Evolutionary conservation across 345 rosid genomes (phyloP).

Genomic region (Linum trigynum): DNA sequence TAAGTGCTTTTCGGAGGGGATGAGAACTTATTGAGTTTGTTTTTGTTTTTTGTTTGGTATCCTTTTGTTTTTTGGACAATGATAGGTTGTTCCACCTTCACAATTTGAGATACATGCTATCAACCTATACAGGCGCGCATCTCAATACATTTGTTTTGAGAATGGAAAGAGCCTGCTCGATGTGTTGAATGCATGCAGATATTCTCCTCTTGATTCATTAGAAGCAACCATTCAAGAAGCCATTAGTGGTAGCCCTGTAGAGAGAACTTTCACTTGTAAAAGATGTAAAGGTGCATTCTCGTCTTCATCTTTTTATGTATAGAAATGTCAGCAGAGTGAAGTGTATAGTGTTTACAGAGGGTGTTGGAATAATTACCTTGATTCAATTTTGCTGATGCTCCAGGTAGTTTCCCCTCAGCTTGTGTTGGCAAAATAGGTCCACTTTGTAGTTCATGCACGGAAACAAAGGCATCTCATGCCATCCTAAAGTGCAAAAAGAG

Average conservation of each 20-base stretch:
- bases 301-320: background rate
- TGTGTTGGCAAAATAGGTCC: slow-evolving; percentile 66
- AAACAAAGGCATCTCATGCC: slow-evolving; percentile 35
- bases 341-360: slow-evolving; percentile 2
- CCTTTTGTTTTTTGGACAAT: slow-evolving; percentile 12
- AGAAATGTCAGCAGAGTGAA: background rate
- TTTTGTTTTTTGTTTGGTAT: slow-evolving; percentile 1
- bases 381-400: slow-evolving; percentile 14
- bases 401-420: slow-evolving; percentile 52
- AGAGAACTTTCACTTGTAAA: slow-evolving; percentile 64
- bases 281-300: slow-evolving; percentile 59
- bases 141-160: slow-evolving; percentile 90
- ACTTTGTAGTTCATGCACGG: slow-evolving; percentile 59
- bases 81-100: slow-evolving; percentile 83
- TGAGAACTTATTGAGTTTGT: slow-evolving; percentile 11
- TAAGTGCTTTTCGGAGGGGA: slow-evolving; percentile 16
- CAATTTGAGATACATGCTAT: slow-evolving; percentile 97
- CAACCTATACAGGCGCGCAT: slow-evolving; percentile 79
- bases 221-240: slow-evolving; percentile 58
- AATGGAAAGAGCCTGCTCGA: slow-evolving; percentile 98
- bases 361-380: slow-evolving; percentile 2
- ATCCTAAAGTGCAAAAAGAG: slow-evolving; percentile 24
- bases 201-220: slow-evolving; percentile 55
- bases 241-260: slow-evolving; percentile 44
- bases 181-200: slow-evolving; percentile 69